phyloP scores from a whole-genome alignment of 2,329 filamentous ascomycete species.

The Verticillium isaacii region DNA sequence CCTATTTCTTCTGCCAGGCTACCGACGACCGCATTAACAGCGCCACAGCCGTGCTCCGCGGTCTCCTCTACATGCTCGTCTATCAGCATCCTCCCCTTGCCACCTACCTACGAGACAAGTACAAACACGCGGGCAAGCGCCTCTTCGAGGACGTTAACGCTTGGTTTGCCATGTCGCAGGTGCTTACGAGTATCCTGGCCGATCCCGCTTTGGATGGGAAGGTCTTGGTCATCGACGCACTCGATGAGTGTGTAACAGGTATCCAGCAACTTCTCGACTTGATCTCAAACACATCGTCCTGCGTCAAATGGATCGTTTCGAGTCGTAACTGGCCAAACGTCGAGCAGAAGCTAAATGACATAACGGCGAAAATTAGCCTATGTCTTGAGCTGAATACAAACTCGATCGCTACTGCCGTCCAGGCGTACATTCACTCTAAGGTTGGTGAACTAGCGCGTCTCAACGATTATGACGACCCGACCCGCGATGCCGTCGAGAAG shows the following conservation, averaged over 20 bases:
- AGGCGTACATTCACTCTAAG: constrained; percentile 20
- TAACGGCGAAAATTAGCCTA: constrained; percentile 17
- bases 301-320: too few species aligned
- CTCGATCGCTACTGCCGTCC: constrained; percentile 21
- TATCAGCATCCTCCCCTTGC: background rate
- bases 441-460: constrained; percentile 16
- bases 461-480: background rate
- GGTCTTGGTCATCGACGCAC: constrained; percentile 28
- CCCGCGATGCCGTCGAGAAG: constrained; percentile 2
- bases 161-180: constrained; percentile 26
- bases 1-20: constrained; percentile 39
- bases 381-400: constrained; percentile 30
- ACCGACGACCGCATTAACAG: constrained; percentile 30
- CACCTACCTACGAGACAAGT: constrained; percentile 1
- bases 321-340: too few species aligned
- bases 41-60: constrained; percentile 32
- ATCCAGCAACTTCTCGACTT: constrained; percentile 26
- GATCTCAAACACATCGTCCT: constrained; percentile 13
- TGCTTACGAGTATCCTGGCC: constrained; percentile 34
- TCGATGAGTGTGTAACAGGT: constrained; percentile 3
- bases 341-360: constrained; percentile 14
- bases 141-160: constrained; percentile 29
- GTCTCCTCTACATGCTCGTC: constrained; percentile 35
- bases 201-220: constrained; percentile 21
- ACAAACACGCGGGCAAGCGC: constrained; percentile 17